phyloP scores from a whole-genome alignment of 1,284 basidiomycete genomes.

The Neonothopanus nambi region DNA sequence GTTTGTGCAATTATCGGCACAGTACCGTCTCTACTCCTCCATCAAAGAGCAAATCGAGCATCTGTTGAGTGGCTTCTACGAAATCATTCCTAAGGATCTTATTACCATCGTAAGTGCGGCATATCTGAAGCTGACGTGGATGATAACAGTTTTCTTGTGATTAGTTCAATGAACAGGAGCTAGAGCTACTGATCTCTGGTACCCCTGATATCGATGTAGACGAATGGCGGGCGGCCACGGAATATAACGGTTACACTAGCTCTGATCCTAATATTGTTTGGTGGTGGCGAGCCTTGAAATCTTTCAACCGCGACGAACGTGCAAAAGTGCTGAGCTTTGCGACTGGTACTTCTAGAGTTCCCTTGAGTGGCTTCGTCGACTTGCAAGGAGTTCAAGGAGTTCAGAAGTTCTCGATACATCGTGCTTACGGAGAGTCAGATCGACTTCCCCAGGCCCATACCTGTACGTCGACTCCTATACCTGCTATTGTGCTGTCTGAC shows the following conservation, averaged over 20 bases:
- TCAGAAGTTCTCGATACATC: constrained; percentile 96
- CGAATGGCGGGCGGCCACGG: constrained; percentile 95
- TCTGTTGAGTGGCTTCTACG: constrained; percentile 91
- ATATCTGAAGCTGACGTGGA: constrained; percentile 5
- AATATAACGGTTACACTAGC: constrained; percentile 84
- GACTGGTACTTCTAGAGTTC: constrained; percentile 92
- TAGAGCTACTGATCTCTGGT: constrained; percentile 96
- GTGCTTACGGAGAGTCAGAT: constrained; percentile 84
- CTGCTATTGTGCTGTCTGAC: constrained; percentile 11
- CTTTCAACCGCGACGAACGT: constrained; percentile 95
- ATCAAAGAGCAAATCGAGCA: constrained; percentile 97
- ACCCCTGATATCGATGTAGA: constrained; percentile 99
- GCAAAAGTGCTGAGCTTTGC: constrained; percentile 97
- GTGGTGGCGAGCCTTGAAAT: constrained; percentile 99
- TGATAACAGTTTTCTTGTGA: constrained; percentile 29
- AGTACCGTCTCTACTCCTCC: constrained; percentile 91
- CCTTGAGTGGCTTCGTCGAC: constrained; percentile 90
- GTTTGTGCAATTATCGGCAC: constrained; percentile 90
- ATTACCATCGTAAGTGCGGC: constrained; percentile 66
- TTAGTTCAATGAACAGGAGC: constrained; percentile 96
- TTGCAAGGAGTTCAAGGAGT: constrained; percentile 93
- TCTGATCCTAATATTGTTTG: constrained; percentile 95
- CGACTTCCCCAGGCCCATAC: constrained; percentile 90
- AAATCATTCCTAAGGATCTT: constrained; percentile 89
- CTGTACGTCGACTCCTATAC: constrained; percentile 48